phyloP scores from a whole-genome alignment of 2,329 filamentous ascomycete genomes.

The Lachnellula willkommii region DNA sequence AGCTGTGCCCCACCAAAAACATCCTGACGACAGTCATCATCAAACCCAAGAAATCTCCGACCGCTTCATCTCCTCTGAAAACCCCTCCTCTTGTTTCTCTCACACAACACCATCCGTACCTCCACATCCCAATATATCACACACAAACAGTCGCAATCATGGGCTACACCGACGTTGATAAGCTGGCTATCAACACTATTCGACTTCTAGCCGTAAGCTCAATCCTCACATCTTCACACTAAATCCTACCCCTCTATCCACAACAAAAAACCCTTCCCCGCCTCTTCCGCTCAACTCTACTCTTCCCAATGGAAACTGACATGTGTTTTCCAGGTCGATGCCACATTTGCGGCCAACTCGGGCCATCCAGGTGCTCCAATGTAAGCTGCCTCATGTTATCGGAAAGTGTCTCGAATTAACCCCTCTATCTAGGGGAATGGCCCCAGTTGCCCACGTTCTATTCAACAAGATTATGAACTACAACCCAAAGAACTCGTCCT shows the following conservation, averaged over 20 bases:
- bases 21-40: too few relatives aligned
- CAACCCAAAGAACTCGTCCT: constrained; percentile 98
- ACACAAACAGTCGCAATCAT: constrained; percentile 44
- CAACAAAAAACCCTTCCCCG: constrained; percentile 22
- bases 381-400: constrained; percentile 43
- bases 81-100: not conserved
- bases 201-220: constrained; percentile 84
- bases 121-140: not conserved
- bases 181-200: constrained; percentile 97
- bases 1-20: too few relatives aligned
- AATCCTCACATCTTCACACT: constrained; percentile 18
- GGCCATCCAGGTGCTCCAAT: constrained; percentile 98
- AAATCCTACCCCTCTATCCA: constrained; percentile 33
- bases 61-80: not conserved
- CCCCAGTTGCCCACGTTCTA: constrained; percentile 90
- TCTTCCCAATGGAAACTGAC: constrained; percentile 15
- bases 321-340: constrained; percentile 71
- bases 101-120: not conserved
- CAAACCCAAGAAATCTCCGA: too few relatives aligned
- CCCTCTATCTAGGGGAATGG: constrained; percentile 60
- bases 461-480: constrained; percentile 99
- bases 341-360: constrained; percentile 90
- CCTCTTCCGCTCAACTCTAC: constrained; percentile 14
- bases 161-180: constrained; percentile 82
- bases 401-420: constrained; percentile 29